These are phyloP conservation scores for Fusarium pseudocircinatum DNA, from an alignment of 2,329 filamentous ascomycete genomes.

Conservation along the genomic window DNA sequence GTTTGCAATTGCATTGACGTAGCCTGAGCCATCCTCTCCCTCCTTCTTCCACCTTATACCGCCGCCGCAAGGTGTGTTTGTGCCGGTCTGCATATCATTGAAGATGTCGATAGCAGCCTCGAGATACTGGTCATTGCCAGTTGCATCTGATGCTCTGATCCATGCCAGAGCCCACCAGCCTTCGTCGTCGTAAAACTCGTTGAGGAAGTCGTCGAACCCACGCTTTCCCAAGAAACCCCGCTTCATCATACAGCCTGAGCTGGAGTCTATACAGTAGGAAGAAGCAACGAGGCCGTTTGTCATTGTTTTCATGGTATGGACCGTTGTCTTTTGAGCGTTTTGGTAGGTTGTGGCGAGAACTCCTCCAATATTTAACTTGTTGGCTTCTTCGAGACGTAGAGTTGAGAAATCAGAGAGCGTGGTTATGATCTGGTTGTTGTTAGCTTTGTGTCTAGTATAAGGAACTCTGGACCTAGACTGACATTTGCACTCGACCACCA, in stretches of 20 bases:
- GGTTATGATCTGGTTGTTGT: conserved; percentile 57
- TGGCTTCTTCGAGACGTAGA: conserved; percentile 47
- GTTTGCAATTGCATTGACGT: conserved; percentile 67
- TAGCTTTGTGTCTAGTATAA: not conserved
- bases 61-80: conserved; percentile 59
- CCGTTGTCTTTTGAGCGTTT: conserved; percentile 54
- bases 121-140: conserved; percentile 62
- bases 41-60: conserved; percentile 67
- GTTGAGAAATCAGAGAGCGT: conserved; percentile 65
- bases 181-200: conserved; percentile 68
- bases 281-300: conserved; percentile 51
- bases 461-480: not conserved
- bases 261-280: conserved; percentile 48
- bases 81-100: conserved; percentile 63
- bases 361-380: conserved; percentile 51
- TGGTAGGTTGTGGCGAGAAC: conserved; percentile 57
- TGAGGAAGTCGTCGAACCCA: conserved; percentile 55
- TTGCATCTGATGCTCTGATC: conserved; percentile 66
- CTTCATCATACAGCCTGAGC: conserved; percentile 45
- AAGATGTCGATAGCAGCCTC: conserved; percentile 63
- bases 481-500: conserved; percentile 81
- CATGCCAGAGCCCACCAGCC: conserved; percentile 72
- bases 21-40: conserved; percentile 43
- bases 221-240: conserved; percentile 48
- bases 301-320: conserved; percentile 53